Evolutionary conservation across 495 filamentous ascomycete species (phyloP).

Genomic region (Filosporella fistucella): DNA sequence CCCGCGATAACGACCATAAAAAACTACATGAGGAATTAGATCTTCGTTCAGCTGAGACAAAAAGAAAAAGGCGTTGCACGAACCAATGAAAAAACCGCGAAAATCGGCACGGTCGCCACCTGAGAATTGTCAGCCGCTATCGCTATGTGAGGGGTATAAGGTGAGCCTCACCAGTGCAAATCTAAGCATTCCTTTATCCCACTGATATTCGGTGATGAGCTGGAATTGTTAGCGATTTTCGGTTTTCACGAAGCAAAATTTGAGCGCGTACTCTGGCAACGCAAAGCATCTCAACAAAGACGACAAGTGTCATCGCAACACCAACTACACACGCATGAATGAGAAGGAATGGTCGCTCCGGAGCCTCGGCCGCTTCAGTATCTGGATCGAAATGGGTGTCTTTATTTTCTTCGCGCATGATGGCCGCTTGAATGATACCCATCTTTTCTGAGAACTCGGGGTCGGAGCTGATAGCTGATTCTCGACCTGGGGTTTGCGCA

Average conservation of each 20-base stretch:
- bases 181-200: constrained; percentile 5
- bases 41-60: too few relatives aligned
- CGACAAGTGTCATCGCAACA: constrained; percentile 1
- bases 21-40: too few relatives aligned
- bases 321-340: constrained; percentile 3
- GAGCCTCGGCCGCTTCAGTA: not conserved
- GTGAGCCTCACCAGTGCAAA: not conserved
- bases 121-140: not conserved
- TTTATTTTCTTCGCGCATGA: constrained; percentile 1
- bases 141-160: not conserved
- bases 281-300: constrained; percentile 6
- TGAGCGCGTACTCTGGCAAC: constrained; percentile 3
- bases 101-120: not conserved
- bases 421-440: constrained; percentile 7
- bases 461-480: constrained; percentile 5
- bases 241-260: not conserved
- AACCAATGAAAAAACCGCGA: constrained; percentile 5
- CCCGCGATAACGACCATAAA: constrained; percentile 4
- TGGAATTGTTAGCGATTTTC: not conserved
- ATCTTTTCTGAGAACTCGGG: constrained; percentile 10
- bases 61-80: not conserved
- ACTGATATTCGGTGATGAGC: constrained; percentile 12
- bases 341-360: constrained; percentile 1
- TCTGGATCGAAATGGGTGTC: constrained; percentile 1
- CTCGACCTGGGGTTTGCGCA: not conserved